These are phyloP conservation scores for Tricholoma sp. DNA, from an alignment of 768 basidiomycete genomes.

Conservation along the genomic window DNA sequence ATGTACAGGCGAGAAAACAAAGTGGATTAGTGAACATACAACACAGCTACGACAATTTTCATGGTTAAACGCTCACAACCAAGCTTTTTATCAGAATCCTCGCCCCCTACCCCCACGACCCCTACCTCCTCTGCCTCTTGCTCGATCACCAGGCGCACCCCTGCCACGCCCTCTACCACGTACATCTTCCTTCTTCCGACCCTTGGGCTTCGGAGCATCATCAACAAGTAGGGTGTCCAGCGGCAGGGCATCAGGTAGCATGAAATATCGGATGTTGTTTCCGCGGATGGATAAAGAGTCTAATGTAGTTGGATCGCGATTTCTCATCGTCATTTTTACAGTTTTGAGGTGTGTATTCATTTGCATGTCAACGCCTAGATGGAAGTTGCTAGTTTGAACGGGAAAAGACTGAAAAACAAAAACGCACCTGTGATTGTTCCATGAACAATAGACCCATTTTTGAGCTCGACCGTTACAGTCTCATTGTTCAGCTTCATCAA, in stretches of 20 bases:
- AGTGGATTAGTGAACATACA: not conserved
- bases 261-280: constrained; percentile 94
- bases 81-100: constrained; percentile 16
- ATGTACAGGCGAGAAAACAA: no score
- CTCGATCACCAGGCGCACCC: constrained; percentile 48
- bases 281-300: constrained; percentile 93
- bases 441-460: constrained; percentile 93
- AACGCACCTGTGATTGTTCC: constrained; percentile 92
- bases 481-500: constrained; percentile 99
- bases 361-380: constrained; percentile 92
- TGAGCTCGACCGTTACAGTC: constrained; percentile 96
- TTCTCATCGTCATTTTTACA: constrained; percentile 92
- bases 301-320: constrained; percentile 80
- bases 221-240: constrained; percentile 96
- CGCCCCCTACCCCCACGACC: constrained; percentile 36
- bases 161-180: constrained; percentile 57
- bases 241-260: constrained; percentile 95
- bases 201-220: constrained; percentile 95
- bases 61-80: not conserved
- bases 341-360: constrained; percentile 99
- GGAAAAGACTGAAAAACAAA: not conserved
- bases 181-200: constrained; percentile 80
- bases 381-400: not conserved
- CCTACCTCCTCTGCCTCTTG: constrained; percentile 48
- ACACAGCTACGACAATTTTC: constrained; percentile 1